These are phyloP conservation scores for Fraxinus anomala DNA, from an alignment of 257 asterid genomes.

Conservation along the genomic window DNA sequence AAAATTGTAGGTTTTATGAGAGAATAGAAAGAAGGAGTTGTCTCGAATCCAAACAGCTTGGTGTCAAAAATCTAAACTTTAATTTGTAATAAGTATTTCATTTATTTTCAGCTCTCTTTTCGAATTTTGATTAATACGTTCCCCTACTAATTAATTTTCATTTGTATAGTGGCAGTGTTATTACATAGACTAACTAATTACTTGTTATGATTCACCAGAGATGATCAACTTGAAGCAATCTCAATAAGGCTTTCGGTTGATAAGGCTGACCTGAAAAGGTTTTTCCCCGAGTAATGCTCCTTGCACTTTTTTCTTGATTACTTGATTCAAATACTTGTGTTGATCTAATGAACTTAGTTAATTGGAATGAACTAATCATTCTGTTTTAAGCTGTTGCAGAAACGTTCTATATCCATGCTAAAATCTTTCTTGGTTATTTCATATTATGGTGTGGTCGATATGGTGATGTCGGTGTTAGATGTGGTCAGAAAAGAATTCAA, in stretches of 20 bases:
- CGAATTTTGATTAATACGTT: too few relatives aligned
- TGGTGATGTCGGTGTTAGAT: conserved; percentile 62
- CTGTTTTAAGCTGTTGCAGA: neutral
- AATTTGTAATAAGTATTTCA: too few relatives aligned
- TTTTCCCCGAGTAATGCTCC: conserved; percentile 60
- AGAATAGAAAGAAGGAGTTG: conserved; percentile 61
- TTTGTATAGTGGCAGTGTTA: too few relatives aligned
- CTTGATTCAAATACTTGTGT: too few relatives aligned
- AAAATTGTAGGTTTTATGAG: conserved; percentile 60
- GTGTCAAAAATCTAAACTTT: too few relatives aligned
- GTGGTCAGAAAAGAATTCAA: conserved; percentile 57
- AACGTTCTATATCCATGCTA: neutral
- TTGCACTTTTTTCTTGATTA: neutral
- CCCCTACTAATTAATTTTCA: too few relatives aligned
- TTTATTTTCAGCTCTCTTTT: too few relatives aligned
- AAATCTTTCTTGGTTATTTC: conserved; percentile 7
- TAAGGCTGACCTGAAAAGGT: conserved; percentile 56
- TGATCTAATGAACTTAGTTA: too few relatives aligned
- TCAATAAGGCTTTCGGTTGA: conserved; percentile 79
- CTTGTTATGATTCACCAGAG: conserved; percentile 36
- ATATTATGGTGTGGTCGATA: conserved; percentile 67
- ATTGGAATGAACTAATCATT: neutral
- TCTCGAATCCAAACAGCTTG: conserved; percentile 24
- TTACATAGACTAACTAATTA: neutral
- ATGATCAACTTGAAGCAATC: conserved; percentile 71